Evolutionary conservation across 352 stramenopile species (phyloP).

Genomic region (Pythium grandisporangium): DNA sequence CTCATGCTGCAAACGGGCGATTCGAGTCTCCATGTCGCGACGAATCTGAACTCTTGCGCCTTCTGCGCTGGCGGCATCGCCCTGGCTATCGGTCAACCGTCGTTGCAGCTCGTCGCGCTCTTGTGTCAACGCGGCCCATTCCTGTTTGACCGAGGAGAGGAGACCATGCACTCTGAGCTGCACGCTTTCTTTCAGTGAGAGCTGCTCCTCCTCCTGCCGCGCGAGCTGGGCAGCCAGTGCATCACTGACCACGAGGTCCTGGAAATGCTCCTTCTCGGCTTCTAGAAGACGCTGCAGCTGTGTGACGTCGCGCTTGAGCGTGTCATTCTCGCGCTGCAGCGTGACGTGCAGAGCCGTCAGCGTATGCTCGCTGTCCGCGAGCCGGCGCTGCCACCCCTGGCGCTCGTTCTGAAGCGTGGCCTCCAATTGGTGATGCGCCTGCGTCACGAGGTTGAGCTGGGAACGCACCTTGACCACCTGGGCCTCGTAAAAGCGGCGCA

Average conservation of each 20-base stretch:
- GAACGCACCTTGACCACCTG: conserved; percentile 68
- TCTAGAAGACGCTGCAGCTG: conserved; percentile 25
- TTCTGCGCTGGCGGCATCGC: conserved; percentile 21
- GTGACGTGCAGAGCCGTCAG: not conserved
- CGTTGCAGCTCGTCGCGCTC: conserved; percentile 25
- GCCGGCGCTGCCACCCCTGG: conserved; percentile 14
- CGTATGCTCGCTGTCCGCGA: conserved; percentile 11
- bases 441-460: conserved; percentile 35
- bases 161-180: conserved; percentile 46
- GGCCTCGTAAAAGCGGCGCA: conserved; percentile 78
- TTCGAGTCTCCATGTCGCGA: conserved; percentile 20
- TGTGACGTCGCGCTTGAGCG: conserved; percentile 15
- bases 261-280: conserved; percentile 58
- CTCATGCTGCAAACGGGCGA: conserved; percentile 32
- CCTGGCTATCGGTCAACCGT: conserved; percentile 20
- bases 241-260: conserved; percentile 53
- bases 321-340: conserved; percentile 4
- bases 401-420: conserved; percentile 36
- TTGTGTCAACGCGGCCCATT: conserved; percentile 23
- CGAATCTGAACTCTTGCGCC: conserved; percentile 16
- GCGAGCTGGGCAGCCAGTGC: conserved; percentile 48
- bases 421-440: conserved; percentile 40
- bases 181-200: conserved; percentile 53
- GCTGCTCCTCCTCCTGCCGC: conserved; percentile 33
- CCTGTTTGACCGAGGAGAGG: conserved; percentile 21